These are phyloP conservation scores for Zhuliangozyma parablackwelliae DNA, from an alignment of 1,139 yeast genomes.

Conservation along the genomic window DNA sequence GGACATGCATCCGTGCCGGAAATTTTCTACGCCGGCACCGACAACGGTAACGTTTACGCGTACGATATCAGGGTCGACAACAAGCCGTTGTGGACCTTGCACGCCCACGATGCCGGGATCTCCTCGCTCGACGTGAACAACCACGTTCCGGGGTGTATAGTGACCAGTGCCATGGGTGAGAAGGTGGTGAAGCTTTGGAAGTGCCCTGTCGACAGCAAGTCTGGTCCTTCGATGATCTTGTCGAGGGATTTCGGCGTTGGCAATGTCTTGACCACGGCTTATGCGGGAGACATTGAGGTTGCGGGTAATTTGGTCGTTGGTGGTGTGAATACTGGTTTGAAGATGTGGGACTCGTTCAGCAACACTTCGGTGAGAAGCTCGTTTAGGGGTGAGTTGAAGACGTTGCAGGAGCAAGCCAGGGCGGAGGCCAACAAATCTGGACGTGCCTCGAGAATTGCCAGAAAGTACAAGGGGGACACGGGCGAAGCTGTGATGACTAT, in stretches of 20 bases:
- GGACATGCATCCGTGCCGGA: conserved; percentile 48
- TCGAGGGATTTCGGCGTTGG: conserved; percentile 95
- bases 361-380: conserved; percentile 73
- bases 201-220: conserved; percentile 37
- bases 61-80: conserved; percentile 74
- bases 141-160: conserved; percentile 68
- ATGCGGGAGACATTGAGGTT: conserved; percentile 85
- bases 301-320: conserved; percentile 84
- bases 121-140: conserved; percentile 72
- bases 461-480: conserved; percentile 53
- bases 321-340: conserved; percentile 80
- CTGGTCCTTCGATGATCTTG: conserved; percentile 84
- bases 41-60: conserved; percentile 83
- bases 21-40: conserved; percentile 84
- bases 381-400: conserved; percentile 55
- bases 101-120: conserved; percentile 95
- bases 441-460: conserved; percentile 66
- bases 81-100: conserved; percentile 87
- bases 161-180: conserved; percentile 91
- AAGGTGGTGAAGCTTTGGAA: conserved; percentile 87
- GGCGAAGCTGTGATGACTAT: conserved; percentile 57
- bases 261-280: conserved; percentile 76
- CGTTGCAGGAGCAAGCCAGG: conserved; percentile 53
- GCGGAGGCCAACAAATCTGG: conserved; percentile 52
- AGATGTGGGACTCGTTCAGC: conserved; percentile 89